phyloP scores from a whole-genome alignment of 202 grass and related monocot genomes.

The Alloteropsis angusta region DNA sequence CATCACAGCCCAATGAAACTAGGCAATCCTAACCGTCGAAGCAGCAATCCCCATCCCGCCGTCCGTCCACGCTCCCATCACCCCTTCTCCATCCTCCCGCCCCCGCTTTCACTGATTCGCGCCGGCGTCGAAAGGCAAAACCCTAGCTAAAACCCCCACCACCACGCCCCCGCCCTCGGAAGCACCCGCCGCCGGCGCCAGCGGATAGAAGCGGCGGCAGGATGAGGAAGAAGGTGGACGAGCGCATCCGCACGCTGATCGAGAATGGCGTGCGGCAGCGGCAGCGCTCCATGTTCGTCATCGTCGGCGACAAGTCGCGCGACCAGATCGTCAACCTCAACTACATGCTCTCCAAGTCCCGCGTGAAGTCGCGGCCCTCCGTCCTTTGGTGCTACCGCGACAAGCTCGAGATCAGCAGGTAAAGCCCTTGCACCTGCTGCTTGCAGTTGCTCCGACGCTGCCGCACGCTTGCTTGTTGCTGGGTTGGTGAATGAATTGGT shows the following conservation, averaged over 20 bases:
- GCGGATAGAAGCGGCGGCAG: background rate
- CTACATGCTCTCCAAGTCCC: constrained; percentile 79
- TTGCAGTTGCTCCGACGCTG: background rate
- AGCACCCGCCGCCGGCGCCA: background rate
- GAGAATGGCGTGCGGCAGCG: constrained; percentile 83
- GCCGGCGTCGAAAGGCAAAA: background rate
- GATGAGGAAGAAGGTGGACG: constrained; percentile 99
- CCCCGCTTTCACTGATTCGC: background rate
- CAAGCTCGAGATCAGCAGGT: constrained; percentile 95
- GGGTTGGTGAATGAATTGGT: background rate
- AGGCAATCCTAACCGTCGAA: background rate
- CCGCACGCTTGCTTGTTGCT: background rate
- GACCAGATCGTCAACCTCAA: constrained; percentile 95
- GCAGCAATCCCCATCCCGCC: background rate
- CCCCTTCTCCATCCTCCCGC: background rate
- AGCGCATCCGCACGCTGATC: constrained; percentile 78
- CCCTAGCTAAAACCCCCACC: background rate
- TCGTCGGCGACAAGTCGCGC: constrained; percentile 92
- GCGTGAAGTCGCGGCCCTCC: constrained; percentile 62
- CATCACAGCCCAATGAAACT: background rate
- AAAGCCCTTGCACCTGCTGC: background rate
- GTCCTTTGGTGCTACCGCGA: constrained; percentile 93
- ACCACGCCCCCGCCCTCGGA: background rate
- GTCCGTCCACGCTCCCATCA: background rate
- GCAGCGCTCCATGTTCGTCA: constrained; percentile 91